These are phyloP conservation scores for Thalassiosira livingstoniorum DNA, from an alignment of 352 stramenopile genomes.

Conservation along the genomic window DNA sequence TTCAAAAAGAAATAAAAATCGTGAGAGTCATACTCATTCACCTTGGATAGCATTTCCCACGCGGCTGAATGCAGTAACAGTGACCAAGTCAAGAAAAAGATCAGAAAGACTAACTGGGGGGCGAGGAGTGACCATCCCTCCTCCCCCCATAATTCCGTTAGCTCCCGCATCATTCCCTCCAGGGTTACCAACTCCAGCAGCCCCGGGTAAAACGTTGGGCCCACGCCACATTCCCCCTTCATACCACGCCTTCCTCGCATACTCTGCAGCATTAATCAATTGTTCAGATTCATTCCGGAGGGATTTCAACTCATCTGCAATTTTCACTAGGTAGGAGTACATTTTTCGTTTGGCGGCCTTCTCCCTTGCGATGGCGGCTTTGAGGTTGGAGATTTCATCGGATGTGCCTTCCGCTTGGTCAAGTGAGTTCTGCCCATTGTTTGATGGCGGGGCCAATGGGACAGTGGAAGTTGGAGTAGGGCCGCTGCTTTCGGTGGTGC, in stretches of 20 bases:
- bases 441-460: background rate
- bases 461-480: conserved; percentile 2
- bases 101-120: conserved; percentile 66
- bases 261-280: conserved; percentile 50
- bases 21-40: too few species aligned
- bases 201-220: conserved; percentile 64
- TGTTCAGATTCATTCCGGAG: conserved; percentile 50
- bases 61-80: conserved; percentile 76
- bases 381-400: conserved; percentile 38
- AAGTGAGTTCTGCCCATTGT: background rate
- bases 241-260: conserved; percentile 74
- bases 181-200: conserved; percentile 4
- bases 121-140: conserved; percentile 25
- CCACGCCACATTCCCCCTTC: conserved; percentile 76
- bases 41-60: conserved; percentile 72
- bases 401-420: background rate
- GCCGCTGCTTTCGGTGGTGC: background rate
- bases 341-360: conserved; percentile 79
- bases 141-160: background rate
- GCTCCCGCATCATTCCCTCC: conserved; percentile 2
- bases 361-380: conserved; percentile 42
- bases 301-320: conserved; percentile 72
- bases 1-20: too few species aligned
- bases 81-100: conserved; percentile 75
- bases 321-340: conserved; percentile 74